Evolutionary conservation across 345 rosid species (phyloP), one percentile per base, ranked within the genome.

Genomic region (Moringa oleifera): DNA sequence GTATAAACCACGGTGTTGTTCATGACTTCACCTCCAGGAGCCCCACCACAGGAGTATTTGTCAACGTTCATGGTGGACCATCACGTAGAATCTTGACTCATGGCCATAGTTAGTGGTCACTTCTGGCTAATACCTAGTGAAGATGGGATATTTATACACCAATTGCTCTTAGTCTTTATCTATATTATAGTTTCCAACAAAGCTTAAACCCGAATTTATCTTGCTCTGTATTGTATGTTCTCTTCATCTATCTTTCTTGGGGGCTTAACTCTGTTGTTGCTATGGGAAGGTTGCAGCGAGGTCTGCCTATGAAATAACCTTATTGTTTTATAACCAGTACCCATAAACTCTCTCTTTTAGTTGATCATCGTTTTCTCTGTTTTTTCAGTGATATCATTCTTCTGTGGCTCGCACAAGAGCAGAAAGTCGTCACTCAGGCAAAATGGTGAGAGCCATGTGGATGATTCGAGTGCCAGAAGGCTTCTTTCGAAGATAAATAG

Each of bases 401-500:
- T 67, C 0, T 67, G 74, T 63, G 68, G 46, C 57, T 71, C 67
- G 55, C 73, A 51, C 18, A 60, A 41, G 18, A 36, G n/a, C n/a
- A n/a, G 47, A 18, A 66, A 49, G 53, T 65, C 28, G 36, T 63
- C 73, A 0, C 23, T 1, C 7, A 20, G 19, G 52, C 53, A 36
- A 62, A 1, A 57, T 2, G 23, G 45, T 59, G 0, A 62, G 61
- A 25, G n/a, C 18, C 11, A 23, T 8, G 11, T 10, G 15, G 51
- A 49, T 17, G 18, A 7, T 25, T 61, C 77, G 19, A 60, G 49
- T 41, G 69, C 62, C 36, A 73, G 52, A 47, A 79, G 15, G 74
- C 63, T 76, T 23, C 53, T 76, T 0, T 70, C 75, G 4, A 84
- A 71, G 70, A 12, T 81, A n/a, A 79, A 70, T 25, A 77, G 84